phyloP scores from a whole-genome alignment of 2,329 filamentous ascomycete genomes.

The Amylocarpus encephaloides region DNA sequence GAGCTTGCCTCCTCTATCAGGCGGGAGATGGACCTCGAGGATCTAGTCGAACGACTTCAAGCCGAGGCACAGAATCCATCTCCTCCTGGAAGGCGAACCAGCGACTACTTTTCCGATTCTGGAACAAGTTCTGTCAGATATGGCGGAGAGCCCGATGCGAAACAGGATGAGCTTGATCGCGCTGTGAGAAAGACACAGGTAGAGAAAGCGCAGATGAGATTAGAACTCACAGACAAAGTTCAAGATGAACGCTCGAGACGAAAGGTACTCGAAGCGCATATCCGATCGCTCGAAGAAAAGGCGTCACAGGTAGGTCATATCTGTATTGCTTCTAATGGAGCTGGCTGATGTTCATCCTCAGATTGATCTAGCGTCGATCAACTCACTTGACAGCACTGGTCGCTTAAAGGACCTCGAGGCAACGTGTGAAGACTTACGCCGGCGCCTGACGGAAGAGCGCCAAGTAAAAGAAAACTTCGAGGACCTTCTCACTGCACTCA shows the following conservation, averaged over 20 bases:
- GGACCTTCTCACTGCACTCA: conserved; percentile 78
- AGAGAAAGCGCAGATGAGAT: conserved; percentile 78
- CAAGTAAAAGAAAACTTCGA: conserved; percentile 90
- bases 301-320: conserved; percentile 52
- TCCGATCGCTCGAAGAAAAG: conserved; percentile 74
- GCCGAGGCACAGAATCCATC: conserved; percentile 59
- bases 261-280: conserved; percentile 73
- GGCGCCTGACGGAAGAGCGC: conserved; percentile 77
- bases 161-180: conserved; percentile 69
- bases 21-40: conserved; percentile 93
- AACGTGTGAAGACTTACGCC: conserved; percentile 73
- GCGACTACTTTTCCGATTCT: conserved; percentile 97
- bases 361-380: conserved; percentile 44
- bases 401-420: conserved; percentile 73
- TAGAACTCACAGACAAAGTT: conserved; percentile 78
- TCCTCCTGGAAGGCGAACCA: conserved; percentile 62
- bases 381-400: conserved; percentile 48
- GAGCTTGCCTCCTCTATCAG: conserved; percentile 91
- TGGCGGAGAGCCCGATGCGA: conserved; percentile 54
- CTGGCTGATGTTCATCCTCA: conserved; percentile 17
- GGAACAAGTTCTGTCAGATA: conserved; percentile 76
- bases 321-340: neutral
- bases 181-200: conserved; percentile 81
- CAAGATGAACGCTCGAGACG: conserved; percentile 78
- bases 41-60: conserved; percentile 83